phyloP scores from a whole-genome alignment of 176 grass and related monocot genomes.

The Cymbopogon citratus region DNA sequence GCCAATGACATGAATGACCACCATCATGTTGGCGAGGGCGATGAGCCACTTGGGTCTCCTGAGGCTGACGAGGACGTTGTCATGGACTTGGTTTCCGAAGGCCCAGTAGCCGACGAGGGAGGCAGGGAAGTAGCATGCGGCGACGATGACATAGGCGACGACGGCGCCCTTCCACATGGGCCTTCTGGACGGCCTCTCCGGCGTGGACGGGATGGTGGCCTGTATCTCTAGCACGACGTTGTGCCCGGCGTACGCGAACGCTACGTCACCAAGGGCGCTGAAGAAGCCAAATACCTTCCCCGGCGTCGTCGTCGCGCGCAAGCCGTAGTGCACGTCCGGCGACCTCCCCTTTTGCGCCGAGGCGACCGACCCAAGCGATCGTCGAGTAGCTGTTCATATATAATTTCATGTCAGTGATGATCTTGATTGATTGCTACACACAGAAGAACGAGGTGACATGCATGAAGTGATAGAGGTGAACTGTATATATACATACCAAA shows the following conservation, averaged over 20 bases:
- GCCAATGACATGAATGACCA: slow-evolving; percentile 76
- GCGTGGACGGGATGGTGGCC: slow-evolving; percentile 74
- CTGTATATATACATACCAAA: not conserved
- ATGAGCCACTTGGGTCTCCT: slow-evolving; percentile 69
- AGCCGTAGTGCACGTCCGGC: slow-evolving; percentile 38
- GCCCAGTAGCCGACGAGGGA: slow-evolving; percentile 68
- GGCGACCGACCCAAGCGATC: slow-evolving; percentile 71
- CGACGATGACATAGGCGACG: slow-evolving; percentile 72
- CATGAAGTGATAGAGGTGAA: too few species aligned
- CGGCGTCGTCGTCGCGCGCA: slow-evolving; percentile 22
- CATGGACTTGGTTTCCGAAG: slow-evolving; percentile 42
- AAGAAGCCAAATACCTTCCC: slow-evolving; percentile 70
- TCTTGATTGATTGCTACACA: too few species aligned
- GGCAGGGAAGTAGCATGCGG: slow-evolving; percentile 78
- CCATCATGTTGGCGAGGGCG: slow-evolving; percentile 79
- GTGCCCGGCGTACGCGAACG: slow-evolving; percentile 76
- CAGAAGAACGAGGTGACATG: too few species aligned
- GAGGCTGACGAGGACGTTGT: slow-evolving; percentile 60
- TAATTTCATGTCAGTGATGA: too few species aligned
- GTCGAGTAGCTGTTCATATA: slow-evolving; percentile 51
- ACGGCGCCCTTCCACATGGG: slow-evolving; percentile 89
- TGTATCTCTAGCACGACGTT: slow-evolving; percentile 92
- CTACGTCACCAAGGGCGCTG: slow-evolving; percentile 45
- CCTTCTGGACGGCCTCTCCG: slow-evolving; percentile 77
- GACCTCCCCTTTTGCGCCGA: slow-evolving; percentile 36